Evolutionary conservation across 805 yeast genomes (phyloP).

Genomic region (Metschnikowia noctiluminum): DNA sequence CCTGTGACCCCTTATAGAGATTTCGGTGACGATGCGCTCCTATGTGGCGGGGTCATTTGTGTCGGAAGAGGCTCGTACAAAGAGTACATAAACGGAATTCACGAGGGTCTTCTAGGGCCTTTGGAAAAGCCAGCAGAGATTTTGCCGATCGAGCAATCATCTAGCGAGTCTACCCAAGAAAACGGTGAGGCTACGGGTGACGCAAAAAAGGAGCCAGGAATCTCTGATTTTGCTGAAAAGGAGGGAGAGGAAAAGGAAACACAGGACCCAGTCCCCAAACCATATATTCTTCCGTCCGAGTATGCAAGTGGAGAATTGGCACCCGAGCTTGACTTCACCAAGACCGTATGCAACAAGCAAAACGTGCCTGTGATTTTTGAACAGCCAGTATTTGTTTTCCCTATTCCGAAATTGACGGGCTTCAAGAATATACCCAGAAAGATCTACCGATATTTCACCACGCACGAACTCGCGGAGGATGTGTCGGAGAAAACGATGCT

Average conservation of each 20-base stretch:
- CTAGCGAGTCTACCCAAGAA: neutral
- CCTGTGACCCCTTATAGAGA: constrained; percentile 38
- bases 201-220: constrained; percentile 2
- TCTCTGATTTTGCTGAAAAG: constrained; percentile 16
- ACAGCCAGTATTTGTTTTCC: constrained; percentile 74
- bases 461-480: constrained; percentile 66
- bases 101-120: constrained; percentile 95
- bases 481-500: constrained; percentile 54
- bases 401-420: constrained; percentile 78
- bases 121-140: constrained; percentile 46
- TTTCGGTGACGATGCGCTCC: constrained; percentile 36
- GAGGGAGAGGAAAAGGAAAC: constrained; percentile 21
- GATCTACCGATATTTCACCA: constrained; percentile 73
- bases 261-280: constrained; percentile 51
- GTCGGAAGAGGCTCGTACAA: constrained; percentile 95
- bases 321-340: constrained; percentile 49
- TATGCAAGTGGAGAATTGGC: constrained; percentile 56
- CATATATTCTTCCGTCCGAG: constrained; percentile 60
- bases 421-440: constrained; percentile 73
- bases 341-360: constrained; percentile 26
- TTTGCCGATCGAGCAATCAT: constrained; percentile 12
- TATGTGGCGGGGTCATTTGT: constrained; percentile 83
- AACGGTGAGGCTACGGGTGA: neutral
- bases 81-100: constrained; percentile 86
- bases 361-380: constrained; percentile 59